Evolutionary conservation across 2,329 filamentous ascomycete genomes (phyloP), one percentile per base, ranked within the genome.

Genomic region (Rhynchosporium secalis): DNA sequence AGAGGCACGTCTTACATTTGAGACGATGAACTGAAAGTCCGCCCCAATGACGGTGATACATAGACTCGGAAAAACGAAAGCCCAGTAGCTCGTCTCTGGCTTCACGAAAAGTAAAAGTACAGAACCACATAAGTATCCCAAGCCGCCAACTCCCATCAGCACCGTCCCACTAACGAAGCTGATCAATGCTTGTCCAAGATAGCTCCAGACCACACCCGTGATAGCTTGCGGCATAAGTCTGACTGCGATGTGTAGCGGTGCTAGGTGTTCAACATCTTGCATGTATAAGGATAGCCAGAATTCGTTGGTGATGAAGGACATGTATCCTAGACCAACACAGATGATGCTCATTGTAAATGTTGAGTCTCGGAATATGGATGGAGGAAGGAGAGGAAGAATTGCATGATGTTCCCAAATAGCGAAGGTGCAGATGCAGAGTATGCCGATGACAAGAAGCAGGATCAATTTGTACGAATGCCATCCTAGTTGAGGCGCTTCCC

Each of bases 1-100:
- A 15, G 13, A 28, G 28, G 28, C 36, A 9, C 9, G 15, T 75
- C 81, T 68, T 72, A 86, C 83, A 68, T 90, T 90, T 3, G 84
- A 82, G 28, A 90, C 86, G 63, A 89, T 88, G 73, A 89, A 90
- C 62, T 89, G 83, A 40, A 90, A 82, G 70, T 90, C 88, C 0
- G 86, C 86, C 1, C 87, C 87, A 3, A 88, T 76, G 1, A 89
- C 86, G 28, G 82, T 81, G 31, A 90, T 73, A 15, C 86, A 74
- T 45, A 89, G 74, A 0, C 81, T 80, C 0, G 86, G 85, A 70
- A 90, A 90, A 5, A 83, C 79, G 63, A 87, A 85, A 0, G 81
- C 81, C 87, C 87, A 90, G 72, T 90, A 90, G 20, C 77, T 80
- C 60, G 80, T 80, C 9, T 81, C 77, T 1, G 79, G 71, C 45